These are phyloP conservation scores for Tilletiopsis washingtonensis DNA, from an alignment of 1,284 basidiomycete species.

Conservation along the genomic window DNA sequence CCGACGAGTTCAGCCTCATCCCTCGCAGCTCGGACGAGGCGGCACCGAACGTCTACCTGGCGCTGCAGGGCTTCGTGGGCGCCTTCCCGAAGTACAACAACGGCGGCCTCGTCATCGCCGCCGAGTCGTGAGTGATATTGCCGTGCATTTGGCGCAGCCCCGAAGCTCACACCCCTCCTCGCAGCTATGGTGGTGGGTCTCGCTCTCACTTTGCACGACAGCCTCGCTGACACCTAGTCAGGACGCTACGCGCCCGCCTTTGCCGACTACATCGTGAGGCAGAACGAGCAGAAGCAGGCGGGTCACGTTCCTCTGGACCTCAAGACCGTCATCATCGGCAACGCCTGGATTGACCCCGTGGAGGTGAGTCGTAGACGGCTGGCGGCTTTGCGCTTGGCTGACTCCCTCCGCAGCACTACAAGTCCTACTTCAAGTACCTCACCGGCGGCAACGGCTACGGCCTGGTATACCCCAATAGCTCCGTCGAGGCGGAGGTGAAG, in stretches of 20 bases:
- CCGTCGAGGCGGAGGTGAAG: too few species aligned
- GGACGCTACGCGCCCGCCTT: conserved; percentile 56
- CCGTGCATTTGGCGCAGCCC: too few species aligned
- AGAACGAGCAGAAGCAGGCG: conserved; percentile 55
- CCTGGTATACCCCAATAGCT: too few species aligned
- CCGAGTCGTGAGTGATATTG: too few species aligned
- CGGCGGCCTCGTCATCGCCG: conserved; percentile 56
- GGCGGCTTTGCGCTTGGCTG: not conserved
- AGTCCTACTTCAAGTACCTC: too few species aligned
- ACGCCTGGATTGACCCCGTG: not conserved
- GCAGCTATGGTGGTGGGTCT: conserved; percentile 51
- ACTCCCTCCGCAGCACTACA: too few species aligned
- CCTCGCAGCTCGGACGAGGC: conserved; percentile 27
- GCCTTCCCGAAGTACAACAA: conserved; percentile 26
- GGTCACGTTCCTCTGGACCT: conserved; percentile 57
- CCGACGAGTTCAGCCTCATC: conserved; percentile 17
- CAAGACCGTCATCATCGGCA: conserved; percentile 56
- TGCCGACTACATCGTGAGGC: conserved; percentile 52
- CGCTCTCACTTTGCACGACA: conserved; percentile 52
- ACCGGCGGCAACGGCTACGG: too few species aligned
- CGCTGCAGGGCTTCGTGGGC: conserved; percentile 53
- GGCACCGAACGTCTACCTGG: conserved; percentile 49
- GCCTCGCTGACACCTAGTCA: conserved; percentile 61
- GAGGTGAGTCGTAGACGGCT: not conserved
- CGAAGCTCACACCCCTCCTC: too few species aligned